Base-by-base conservation (phyloP, 108 stramenopile species). In the Stephanodiscus triporus region DNA sequence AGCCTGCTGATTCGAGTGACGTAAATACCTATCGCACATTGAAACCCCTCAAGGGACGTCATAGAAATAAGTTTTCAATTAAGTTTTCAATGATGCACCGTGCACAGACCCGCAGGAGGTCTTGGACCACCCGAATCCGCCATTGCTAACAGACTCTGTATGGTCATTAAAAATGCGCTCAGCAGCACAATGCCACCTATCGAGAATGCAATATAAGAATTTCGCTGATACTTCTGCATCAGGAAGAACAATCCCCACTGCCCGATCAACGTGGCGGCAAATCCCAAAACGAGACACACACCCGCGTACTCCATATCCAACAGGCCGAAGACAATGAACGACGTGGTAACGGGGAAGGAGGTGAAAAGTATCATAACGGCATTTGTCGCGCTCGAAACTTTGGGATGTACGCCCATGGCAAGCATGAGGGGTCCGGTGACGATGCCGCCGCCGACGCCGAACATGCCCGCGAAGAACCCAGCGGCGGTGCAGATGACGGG, bases 291-390 rank as follows among this genome's bases (percentile, higher is more conserved):
- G 45, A 96, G 84, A 58, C 95, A 90, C 17, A 89, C 83, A 7
- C 81, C 66, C 2, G 93, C 97, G 75, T 96, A 99, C 19, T 94
- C 93, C 75, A 83, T 78, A 43, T 91, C 91, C 71, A 97, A 68
- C 53, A 97, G 82, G 36, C 95, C 97, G 72, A 99, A 98, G n/a
- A 97, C 91, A n/a, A 93, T 81, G 76, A 90, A 99, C 37, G 94
- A 94, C 0, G 95, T 94, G 17, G 96, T 88, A 9, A 97, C 93
- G 9, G 91, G 79, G 68, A 95, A 85, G 24, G 88, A 85, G 19
- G 98, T 97, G 81, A 96, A 96, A 22, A 99, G 79, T 65, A 97
- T 93, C 98, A 99, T 99, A 54, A 85, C 82, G 0, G 96, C 94
- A 8, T 89, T 88, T 22, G 95, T 96, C 1, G 97, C 97, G 4